These are phyloP conservation scores for Lathyrus tuberosus DNA, from an alignment of 306 rosid species.

Conservation along the genomic window DNA sequence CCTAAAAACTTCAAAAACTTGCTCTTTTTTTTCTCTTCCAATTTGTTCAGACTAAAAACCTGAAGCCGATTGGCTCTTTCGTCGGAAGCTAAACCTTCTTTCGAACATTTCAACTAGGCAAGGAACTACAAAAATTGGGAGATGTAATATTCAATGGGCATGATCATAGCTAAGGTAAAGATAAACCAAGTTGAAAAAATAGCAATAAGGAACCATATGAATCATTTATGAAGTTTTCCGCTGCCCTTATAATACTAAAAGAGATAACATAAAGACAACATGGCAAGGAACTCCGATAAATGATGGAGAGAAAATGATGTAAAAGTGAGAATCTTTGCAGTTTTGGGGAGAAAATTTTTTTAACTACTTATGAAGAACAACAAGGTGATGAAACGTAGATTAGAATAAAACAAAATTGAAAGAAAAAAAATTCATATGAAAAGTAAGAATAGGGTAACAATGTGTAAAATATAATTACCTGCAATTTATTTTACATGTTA, in stretches of 20 bases:
- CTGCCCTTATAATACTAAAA: constrained; percentile 29
- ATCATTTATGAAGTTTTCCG: constrained; percentile 5
- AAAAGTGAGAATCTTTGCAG: too few relatives aligned
- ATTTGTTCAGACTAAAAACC: too few relatives aligned
- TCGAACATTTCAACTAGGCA: constrained; percentile 70
- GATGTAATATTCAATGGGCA: constrained; percentile 19
- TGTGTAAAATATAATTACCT: too few relatives aligned
- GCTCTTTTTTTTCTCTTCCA: constrained; percentile 99
- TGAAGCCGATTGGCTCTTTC: constrained; percentile 88
- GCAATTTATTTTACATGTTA: too few relatives aligned
- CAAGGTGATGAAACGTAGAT: too few relatives aligned
- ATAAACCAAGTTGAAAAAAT: constrained; percentile 18
- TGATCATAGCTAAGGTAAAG: constrained; percentile 13
- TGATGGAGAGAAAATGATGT: too few relatives aligned
- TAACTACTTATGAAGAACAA: too few relatives aligned
- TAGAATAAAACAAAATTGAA: too few relatives aligned
- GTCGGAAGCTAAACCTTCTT: constrained; percentile 70
- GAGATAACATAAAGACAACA: constrained; percentile 19
- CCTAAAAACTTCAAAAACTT: constrained; percentile 86
- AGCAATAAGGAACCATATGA: constrained; percentile 26
- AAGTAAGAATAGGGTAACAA: too few relatives aligned
- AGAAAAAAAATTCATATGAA: too few relatives aligned
- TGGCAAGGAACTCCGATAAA: constrained; percentile 19
- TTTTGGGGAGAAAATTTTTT: too few relatives aligned
- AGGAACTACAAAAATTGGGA: constrained; percentile 20